Percentiles rank a stretch among this genome's conserved stretches.
phyloP scores from a whole-genome alignment of 495 filamentous ascomycete genomes.

The Trichoderma virens region DNA sequence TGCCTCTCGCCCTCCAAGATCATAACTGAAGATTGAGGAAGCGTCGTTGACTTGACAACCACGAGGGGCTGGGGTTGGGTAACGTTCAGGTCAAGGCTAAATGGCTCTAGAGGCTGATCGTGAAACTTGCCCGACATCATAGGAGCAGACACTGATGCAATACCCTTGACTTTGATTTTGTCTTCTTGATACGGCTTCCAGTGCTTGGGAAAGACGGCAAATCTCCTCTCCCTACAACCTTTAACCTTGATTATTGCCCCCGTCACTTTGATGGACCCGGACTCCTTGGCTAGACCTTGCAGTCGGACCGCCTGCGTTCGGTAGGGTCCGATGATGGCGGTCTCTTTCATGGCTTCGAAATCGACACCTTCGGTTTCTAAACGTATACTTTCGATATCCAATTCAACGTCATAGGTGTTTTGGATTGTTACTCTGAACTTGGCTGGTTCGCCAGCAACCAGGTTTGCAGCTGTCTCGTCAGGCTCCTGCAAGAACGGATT shows the following conservation, averaged over 20 bases:
- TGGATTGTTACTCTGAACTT: slow-evolving; percentile 77
- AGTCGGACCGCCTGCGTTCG: slow-evolving; percentile 72
- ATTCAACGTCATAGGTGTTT: slow-evolving; percentile 87
- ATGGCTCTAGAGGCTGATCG: slow-evolving; percentile 28
- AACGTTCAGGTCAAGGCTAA: slow-evolving; percentile 54
- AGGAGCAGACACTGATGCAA: slow-evolving; percentile 41
- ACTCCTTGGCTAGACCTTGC: slow-evolving; percentile 53
- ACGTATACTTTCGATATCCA: slow-evolving; percentile 77
- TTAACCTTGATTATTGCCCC: slow-evolving; percentile 74
- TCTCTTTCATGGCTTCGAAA: slow-evolving; percentile 57
- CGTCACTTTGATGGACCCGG: slow-evolving; percentile 63
- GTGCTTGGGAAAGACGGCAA: slow-evolving; percentile 70
- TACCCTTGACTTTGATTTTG: slow-evolving; percentile 68
- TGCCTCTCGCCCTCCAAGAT: slow-evolving; percentile 79
- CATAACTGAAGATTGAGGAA: slow-evolving; percentile 84
- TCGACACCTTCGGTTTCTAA: slow-evolving; percentile 63
- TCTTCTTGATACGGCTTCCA: slow-evolving; percentile 64
- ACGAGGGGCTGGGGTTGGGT: slow-evolving; percentile 72
- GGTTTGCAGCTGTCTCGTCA: slow-evolving; percentile 45
- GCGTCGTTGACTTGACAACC: slow-evolving; percentile 62
- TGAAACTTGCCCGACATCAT: not conserved
- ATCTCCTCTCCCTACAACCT: slow-evolving; percentile 72
- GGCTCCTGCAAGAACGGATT: slow-evolving; percentile 74
- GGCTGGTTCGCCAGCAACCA: slow-evolving; percentile 69
- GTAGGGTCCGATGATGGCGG: slow-evolving; percentile 66